phyloP scores from a whole-genome alignment of 352 stramenopile species.

The Blastocystis hominis region DNA sequence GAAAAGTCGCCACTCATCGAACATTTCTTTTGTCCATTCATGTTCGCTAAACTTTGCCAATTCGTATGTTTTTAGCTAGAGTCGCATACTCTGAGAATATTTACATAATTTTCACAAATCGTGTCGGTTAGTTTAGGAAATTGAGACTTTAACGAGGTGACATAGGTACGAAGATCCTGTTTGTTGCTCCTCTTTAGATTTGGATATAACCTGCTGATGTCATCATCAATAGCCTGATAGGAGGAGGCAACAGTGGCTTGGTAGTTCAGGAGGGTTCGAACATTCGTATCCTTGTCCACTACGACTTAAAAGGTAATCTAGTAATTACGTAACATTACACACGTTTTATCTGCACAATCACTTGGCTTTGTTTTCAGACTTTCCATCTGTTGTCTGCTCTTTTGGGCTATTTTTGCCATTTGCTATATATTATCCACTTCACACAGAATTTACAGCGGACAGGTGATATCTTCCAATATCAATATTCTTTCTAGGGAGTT shows the following conservation, averaged over 20 bases:
- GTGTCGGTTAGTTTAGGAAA: slow-evolving; percentile 46
- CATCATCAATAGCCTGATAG: slow-evolving; percentile 39
- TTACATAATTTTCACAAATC: slow-evolving; percentile 48
- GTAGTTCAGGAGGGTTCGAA: slow-evolving; percentile 16
- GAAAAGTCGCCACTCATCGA: slow-evolving; percentile 42
- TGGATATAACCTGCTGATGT: slow-evolving; percentile 35
- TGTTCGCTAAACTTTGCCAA: slow-evolving; percentile 47
- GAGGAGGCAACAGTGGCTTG: slow-evolving; percentile 21
- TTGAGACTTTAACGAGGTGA: not conserved
- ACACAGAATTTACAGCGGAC: not conserved
- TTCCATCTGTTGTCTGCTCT: slow-evolving; percentile 31
- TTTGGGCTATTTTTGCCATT: slow-evolving; percentile 37
- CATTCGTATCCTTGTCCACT: slow-evolving; percentile 2
- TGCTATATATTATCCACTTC: not conserved
- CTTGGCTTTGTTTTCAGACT: not conserved
- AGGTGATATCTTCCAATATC: slow-evolving; percentile 4
- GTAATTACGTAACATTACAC: not conserved
- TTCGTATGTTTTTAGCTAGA: slow-evolving; percentile 51
- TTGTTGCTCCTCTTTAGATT: slow-evolving; percentile 40
- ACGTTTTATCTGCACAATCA: slow-evolving; percentile 19
- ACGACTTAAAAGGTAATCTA: not conserved
- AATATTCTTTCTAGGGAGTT: slow-evolving; percentile 17
- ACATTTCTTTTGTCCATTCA: slow-evolving; percentile 49
- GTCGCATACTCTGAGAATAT: not conserved
- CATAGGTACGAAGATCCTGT: slow-evolving; percentile 48